Percentiles rank a stretch among this genome's conserved stretches.
These are phyloP conservation scores for Penicillium griseofulvum DNA, from an alignment of 2,329 filamentous ascomycete species.

Conservation along the genomic window DNA sequence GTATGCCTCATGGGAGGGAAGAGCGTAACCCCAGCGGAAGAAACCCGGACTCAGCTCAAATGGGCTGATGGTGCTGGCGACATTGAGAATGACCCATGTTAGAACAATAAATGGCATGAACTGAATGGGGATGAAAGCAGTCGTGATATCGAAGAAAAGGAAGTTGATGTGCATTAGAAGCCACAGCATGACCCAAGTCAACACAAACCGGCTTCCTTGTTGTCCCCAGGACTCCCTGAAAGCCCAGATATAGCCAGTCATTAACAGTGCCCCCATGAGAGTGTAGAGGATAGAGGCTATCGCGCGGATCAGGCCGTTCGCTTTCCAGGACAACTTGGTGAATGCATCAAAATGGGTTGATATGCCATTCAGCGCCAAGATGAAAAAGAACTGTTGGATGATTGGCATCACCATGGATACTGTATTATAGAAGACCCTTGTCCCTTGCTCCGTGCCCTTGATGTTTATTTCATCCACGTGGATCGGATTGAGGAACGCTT, in stretches of 20 bases:
- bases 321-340: neutral
- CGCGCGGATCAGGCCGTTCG: neutral
- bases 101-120: slow-evolving; percentile 43
- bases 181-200: slow-evolving; percentile 43
- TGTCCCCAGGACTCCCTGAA: slow-evolving; percentile 1
- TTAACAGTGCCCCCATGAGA: neutral
- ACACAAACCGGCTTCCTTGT: slow-evolving; percentile 33
- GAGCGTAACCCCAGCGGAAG: slow-evolving; percentile 39
- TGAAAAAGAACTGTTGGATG: slow-evolving; percentile 47
- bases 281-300: slow-evolving; percentile 2
- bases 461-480: slow-evolving; percentile 29
- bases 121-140: slow-evolving; percentile 35
- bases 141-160: slow-evolving; percentile 39
- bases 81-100: slow-evolving; percentile 42
- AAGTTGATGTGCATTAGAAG: slow-evolving; percentile 43
- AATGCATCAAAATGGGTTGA: slow-evolving; percentile 24
- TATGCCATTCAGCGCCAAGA: slow-evolving; percentile 45
- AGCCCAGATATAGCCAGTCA: slow-evolving; percentile 4
- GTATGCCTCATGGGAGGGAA: slow-evolving; percentile 43
- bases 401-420: slow-evolving; percentile 42
- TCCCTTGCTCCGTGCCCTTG: slow-evolving; percentile 37
- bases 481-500: neutral
- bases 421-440: slow-evolving; percentile 41
- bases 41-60: slow-evolving; percentile 40
- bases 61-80: slow-evolving; percentile 40